Percentiles rank a stretch among this genome's conserved stretches.
Conservation (phyloP, 2,329 filamentous ascomycete genomes). For the Alternaria tenuissima region DNA sequence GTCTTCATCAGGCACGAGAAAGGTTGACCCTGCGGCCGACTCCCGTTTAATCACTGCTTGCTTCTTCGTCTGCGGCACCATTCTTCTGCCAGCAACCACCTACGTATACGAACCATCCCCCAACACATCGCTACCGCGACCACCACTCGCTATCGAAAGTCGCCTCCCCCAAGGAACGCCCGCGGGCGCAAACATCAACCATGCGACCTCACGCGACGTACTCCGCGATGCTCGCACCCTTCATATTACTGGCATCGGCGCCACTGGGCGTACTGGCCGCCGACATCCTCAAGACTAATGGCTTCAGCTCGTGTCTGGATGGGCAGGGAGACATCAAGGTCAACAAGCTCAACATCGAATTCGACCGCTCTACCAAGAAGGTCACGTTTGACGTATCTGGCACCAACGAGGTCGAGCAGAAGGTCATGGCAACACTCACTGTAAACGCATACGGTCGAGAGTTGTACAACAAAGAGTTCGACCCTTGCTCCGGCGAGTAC, state of each 20-base stretch:
- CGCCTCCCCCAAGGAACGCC: conserved; percentile 31
- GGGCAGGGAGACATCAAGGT: conserved; percentile 70
- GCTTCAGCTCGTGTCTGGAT: conserved; percentile 76
- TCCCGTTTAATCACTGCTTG: conserved; percentile 37
- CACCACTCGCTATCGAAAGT: conserved; percentile 23
- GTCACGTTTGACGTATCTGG: conserved; percentile 86
- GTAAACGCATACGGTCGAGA: conserved; percentile 85
- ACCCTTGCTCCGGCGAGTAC: conserved; percentile 77
- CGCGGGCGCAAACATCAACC: conserved; percentile 37
- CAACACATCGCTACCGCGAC: neutral
- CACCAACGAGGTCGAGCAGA: conserved; percentile 74
- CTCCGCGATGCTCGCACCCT: conserved; percentile 50
- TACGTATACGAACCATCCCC: neutral
- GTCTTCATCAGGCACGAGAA: conserved; percentile 37
- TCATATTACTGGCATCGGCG: conserved; percentile 48
- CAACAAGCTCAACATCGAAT: conserved; percentile 77
- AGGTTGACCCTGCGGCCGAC: conserved; percentile 49
- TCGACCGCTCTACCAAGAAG: conserved; percentile 76
- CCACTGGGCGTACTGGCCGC: conserved; percentile 65
- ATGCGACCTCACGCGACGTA: conserved; percentile 49
- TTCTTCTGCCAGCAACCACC: conserved; percentile 17
- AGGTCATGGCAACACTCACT: conserved; percentile 78
- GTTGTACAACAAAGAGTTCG: conserved; percentile 81
- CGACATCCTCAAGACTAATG: conserved; percentile 80
- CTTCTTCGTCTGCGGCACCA: neutral